Base-by-base conservation (phyloP, 257 asterid species). In the Ocimum tenuiflorum region DNA sequence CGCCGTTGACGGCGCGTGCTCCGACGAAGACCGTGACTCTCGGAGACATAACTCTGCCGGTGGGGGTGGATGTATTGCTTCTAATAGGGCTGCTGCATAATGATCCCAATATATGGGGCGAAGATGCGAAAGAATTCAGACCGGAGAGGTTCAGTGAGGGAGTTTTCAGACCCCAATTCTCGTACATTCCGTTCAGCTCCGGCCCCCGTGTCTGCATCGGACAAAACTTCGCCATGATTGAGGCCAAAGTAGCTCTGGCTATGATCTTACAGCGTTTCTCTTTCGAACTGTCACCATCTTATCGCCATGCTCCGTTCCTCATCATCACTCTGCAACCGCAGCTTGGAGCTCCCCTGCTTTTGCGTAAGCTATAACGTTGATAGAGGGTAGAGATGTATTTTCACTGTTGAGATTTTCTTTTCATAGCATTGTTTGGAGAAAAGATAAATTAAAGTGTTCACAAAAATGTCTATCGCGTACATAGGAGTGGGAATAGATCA, bases 271-370 rank as follows among this genome's bases (percentile, higher is more conserved):
- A 78, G 19, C 65, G 53, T 3, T 82, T 82, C 58, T 46, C 73
- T 4, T 80, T 82, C 5, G 66, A 82, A 65, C 12, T 82, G 42
- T 75, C 85, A 0, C 33, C 85, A 0, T 46, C 80, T 8, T 82
- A 82, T 35, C 19, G 57, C 50, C 88, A 82, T 64, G 80, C 85
- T 58, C 85, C 85, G 0, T 74, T 71, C 51, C 29, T 67, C 0
- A 53, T 80, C n/a, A 18, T 80, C 48, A 82, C 85, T 14, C 80
- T 82, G 36, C 83, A 72, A 39, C 88, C 88, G 1, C 83, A 82
- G 60, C 47, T 63, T 38, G 88, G 83, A 3, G 88, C 71, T 50
- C 39, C 72, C 2, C 12, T 82, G 23, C 38, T 77, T 45, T 24
- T 82, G 60, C 77, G 65, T 19, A 77, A 54, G 65, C 46, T 74